These are phyloP conservation scores for Skeletonema marinoi DNA, from an alignment of 108 stramenopile species.

Conservation along the genomic window DNA sequence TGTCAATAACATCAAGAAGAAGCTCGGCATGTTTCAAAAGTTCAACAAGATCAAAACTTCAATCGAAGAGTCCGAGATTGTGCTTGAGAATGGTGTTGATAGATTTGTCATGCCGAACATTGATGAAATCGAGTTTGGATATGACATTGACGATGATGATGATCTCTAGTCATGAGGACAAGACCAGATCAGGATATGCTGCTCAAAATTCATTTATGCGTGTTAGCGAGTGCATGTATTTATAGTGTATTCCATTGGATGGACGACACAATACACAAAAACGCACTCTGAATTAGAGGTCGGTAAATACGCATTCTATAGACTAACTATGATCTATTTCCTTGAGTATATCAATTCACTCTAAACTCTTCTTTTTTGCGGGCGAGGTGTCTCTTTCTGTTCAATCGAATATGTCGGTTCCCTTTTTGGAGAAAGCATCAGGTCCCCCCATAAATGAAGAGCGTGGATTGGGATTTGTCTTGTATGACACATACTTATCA, in stretches of 20 bases:
- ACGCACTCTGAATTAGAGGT: background rate
- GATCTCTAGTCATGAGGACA: background rate
- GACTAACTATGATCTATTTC: too few relatives aligned
- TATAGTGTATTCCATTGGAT: background rate
- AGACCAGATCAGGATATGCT: too few relatives aligned
- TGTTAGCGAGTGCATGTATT: background rate
- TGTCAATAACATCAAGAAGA: constrained; percentile 17
- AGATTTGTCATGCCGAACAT: background rate
- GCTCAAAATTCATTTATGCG: background rate
- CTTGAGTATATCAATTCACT: too few relatives aligned
- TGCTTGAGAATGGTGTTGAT: background rate
- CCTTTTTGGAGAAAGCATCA: too few relatives aligned
- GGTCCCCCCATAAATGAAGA: constrained; percentile 15
- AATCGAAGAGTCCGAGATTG: constrained; percentile 25
- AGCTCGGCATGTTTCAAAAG: constrained; percentile 5
- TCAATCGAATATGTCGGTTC: constrained; percentile 39
- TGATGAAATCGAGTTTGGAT: background rate
- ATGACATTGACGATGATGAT: too few relatives aligned
- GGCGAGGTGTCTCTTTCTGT: background rate
- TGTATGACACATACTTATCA: constrained; percentile 30
- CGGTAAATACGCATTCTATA: too few relatives aligned
- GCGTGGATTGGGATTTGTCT: constrained; percentile 38
- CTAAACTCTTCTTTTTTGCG: too few relatives aligned
- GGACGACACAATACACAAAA: background rate
- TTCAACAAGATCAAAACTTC: constrained; percentile 22